Evolutionary conservation across 768 basidiomycete genomes (phyloP).

Genomic region (Dacryopinax spathularia): DNA sequence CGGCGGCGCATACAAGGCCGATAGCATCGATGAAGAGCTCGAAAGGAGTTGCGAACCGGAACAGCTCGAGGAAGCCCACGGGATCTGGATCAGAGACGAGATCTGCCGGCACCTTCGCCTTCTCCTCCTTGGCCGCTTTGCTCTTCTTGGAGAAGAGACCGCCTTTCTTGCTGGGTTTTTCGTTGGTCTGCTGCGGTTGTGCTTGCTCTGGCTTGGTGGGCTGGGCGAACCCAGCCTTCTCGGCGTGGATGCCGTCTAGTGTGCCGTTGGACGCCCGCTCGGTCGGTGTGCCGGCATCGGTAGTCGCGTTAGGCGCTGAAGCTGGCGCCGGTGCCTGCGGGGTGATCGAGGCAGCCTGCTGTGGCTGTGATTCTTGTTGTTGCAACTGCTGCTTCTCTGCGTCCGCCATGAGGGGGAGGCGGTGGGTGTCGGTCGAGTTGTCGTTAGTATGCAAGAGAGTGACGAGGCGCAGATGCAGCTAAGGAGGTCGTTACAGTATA

Average conservation of each 20-base stretch:
- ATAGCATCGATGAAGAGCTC: constrained; percentile 25
- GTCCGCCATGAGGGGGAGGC: background rate
- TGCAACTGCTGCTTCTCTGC: background rate
- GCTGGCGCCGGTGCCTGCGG: too few species aligned
- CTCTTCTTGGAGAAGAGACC: constrained; percentile 8
- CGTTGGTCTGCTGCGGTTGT: constrained; percentile 13
- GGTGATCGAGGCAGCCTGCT: too few species aligned
- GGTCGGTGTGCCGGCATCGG: background rate
- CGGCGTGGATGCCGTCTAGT: background rate
- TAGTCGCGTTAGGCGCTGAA: too few species aligned
- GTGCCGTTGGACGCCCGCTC: background rate
- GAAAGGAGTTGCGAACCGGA: constrained; percentile 24
- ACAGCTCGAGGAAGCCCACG: constrained; percentile 22
- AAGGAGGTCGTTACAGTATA: too few species aligned
- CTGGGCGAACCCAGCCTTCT: background rate
- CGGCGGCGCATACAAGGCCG: constrained; percentile 27
- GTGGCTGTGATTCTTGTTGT: background rate
- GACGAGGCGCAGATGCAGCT: too few species aligned
- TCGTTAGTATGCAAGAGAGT: background rate
- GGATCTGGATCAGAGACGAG: constrained; percentile 13
- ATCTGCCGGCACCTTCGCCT: constrained; percentile 13
- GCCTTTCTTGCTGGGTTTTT: constrained; percentile 7
- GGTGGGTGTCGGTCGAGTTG: too few species aligned
- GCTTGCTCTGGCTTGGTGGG: too few species aligned
- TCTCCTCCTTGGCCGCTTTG: constrained; percentile 17